Percentiles rank a stretch among this genome's conserved stretches.
These are phyloP conservation scores for Tetrahymena malaccensis DNA, from an alignment of 73 alveolate genomes.

Conservation along the genomic window DNA sequence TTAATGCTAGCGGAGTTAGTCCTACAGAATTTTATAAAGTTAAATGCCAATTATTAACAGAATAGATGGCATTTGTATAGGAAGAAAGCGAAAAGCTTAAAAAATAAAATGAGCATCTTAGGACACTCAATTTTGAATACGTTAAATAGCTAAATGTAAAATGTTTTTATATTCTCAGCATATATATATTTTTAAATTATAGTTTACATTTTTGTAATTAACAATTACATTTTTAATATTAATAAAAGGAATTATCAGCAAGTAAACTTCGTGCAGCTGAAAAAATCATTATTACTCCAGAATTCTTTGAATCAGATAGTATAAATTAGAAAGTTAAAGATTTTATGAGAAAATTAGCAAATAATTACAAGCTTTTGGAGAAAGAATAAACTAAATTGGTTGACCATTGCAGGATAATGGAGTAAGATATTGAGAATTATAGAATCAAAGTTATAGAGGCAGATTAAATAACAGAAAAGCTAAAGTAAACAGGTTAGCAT, in stretches of 20 bases:
- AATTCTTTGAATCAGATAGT: conserved; percentile 32
- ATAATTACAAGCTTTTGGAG: conserved; percentile 25
- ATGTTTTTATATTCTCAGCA: no score
- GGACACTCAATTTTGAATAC: conserved; percentile 25
- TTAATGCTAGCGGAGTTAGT: neutral
- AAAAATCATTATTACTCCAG: conserved; percentile 15
- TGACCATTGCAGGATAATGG: conserved; percentile 43
- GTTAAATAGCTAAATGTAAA: conserved; percentile 8
- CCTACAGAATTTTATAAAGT: neutral
- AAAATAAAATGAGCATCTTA: conserved; percentile 27
- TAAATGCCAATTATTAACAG: neutral
- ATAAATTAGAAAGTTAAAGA: conserved; percentile 30
- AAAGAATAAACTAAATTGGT: conserved; percentile 17
- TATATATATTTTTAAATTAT: no score
- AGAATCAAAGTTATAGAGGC: conserved; percentile 27
- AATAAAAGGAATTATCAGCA: conserved; percentile 4
- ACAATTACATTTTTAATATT: no score
- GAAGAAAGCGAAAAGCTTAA: neutral
- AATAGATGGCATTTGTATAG: neutral
- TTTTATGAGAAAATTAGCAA: conserved; percentile 31
- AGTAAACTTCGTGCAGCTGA: conserved; percentile 23
- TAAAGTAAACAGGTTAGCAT: conserved; percentile 12
- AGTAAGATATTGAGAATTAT: conserved; percentile 30
- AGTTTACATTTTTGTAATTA: no score
- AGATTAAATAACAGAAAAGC: conserved; percentile 24